Base-by-base conservation (phyloP, 2,329 filamentous ascomycete species). In the Claviceps monticola region DNA sequence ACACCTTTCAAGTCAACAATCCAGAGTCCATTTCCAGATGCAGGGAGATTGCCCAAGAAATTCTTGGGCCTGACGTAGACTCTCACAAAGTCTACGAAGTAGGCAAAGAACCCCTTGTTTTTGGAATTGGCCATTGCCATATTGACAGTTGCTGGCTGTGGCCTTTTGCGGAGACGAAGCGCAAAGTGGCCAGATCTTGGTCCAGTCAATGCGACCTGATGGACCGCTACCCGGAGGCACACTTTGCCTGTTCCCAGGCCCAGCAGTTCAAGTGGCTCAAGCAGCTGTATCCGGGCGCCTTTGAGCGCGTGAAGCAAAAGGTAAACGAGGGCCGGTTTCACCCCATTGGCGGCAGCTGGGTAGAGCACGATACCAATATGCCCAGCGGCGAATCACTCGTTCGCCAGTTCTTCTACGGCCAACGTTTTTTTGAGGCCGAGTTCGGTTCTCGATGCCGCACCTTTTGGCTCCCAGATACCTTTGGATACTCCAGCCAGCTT, bases 221-320 rank as follows among this genome's bases (percentile, higher is more conserved):
- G 77, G 93, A 98, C 55, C 80, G 87, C 37, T 98, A 97, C 58
- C 88, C 90, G 0, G 93, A 98, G 70, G 83, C 95, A 61, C 83
- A 88, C 46, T 98, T 98, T 72, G 83, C 86, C 50, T 89, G 86
- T 62, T 96, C 90, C 0, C 89, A 95, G 64, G 93, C 91, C 17
- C 93, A 98, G 65, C 93, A 98, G 66, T 98, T 88, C 75, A 96
- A 96, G 68, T 98, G 93, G 93, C 76, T 97, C 34, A 89, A 97
- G 70, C 73, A 86, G 59, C 74, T 88, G 57, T 98, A 98, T 63
- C 91, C 93, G 0, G 82, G 82, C 42, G 85, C 88, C 2, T 97
- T 88, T 64, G 85, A 94, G 59, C 84, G 91, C 16, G 91, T 98
- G 58, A 95, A 94, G 72, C 73, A 78, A 51, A 95, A 95, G 75